Evolutionary conservation across 805 yeast genomes (phyloP), one percentile per base, ranked within the genome.

Genomic region (Saccharomycopsis vini): DNA sequence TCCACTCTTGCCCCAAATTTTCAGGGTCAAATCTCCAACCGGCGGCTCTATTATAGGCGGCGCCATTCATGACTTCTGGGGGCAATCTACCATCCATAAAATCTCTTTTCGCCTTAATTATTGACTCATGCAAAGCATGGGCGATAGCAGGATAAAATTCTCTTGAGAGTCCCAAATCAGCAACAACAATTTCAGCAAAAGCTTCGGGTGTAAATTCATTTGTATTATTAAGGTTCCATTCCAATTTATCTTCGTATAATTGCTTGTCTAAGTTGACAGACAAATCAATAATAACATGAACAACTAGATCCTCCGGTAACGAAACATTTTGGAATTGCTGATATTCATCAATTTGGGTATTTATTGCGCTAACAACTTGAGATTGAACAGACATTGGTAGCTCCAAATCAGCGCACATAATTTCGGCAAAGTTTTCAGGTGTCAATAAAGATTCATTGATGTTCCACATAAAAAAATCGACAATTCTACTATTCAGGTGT

Each of bases 81-180:
- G 76, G 72, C 32, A 73, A 46, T 41, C 69, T 72, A 5, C 82
- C 83, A 46, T 89, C 97, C 13, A 82, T 60, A 46, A 87, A 79
- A 56, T 90, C 97, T 54, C 80, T 79, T 57, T 86, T 89, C 53
- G 87, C 67, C 49, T 85, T 73, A 45, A 83, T 63, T 13, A 88
- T 67, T 30, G 80, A 72, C 57, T 92, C 97, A 60, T 90, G 86
- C 34, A 92, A 64, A 1, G 95, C 75, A 54, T 84, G 89, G 0
- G 96, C 77, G 44, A 92, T 85, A 0, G 96, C 95, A 0, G 95
- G 90, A 48, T 77, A 73, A 57, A 90, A 92, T 60, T 92, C 98
- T 37, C 86, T 72, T 1, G 81, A 67, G 26, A 92, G 63, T 0
- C 96, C 96, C 61, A 92, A 60, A 55, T 92, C 98, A 32, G 76